phyloP scores from a whole-genome alignment of 352 stramenopile genomes.

The Globisporangium mamillatum region DNA sequence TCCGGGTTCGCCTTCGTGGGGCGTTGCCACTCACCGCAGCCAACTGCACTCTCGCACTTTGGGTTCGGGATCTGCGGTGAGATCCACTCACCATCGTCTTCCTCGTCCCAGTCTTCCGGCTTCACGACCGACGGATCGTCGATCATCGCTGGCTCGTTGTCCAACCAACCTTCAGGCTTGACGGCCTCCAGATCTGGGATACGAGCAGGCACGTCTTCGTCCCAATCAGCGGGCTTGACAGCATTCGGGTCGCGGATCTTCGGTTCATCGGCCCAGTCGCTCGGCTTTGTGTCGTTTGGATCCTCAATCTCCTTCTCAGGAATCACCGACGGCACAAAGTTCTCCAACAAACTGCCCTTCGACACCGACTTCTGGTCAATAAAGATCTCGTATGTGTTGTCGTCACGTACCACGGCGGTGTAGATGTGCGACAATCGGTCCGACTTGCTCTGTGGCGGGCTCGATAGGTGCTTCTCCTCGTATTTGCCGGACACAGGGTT shows the following conservation, averaged over 20 bases:
- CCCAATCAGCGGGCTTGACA: slow-evolving; percentile 91
- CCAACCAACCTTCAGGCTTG: slow-evolving; percentile 91
- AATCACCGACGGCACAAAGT: slow-evolving; percentile 84
- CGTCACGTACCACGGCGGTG: slow-evolving; percentile 88
- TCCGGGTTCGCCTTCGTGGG: slow-evolving; percentile 88
- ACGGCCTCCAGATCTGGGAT: slow-evolving; percentile 83
- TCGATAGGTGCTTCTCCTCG: slow-evolving; percentile 93
- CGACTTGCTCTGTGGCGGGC: slow-evolving; percentile 72
- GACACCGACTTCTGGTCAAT: slow-evolving; percentile 86
- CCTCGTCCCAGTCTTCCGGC: slow-evolving; percentile 94
- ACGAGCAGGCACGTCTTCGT: slow-evolving; percentile 85
- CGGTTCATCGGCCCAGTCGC: slow-evolving; percentile 90
- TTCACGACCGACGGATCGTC: slow-evolving; percentile 75
- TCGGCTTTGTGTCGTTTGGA: slow-evolving; percentile 87
- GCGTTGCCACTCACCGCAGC: slow-evolving; percentile 90
- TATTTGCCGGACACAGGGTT: slow-evolving; percentile 90
- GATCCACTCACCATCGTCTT: slow-evolving; percentile 91
- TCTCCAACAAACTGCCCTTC: slow-evolving; percentile 77
- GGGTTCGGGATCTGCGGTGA: slow-evolving; percentile 88
- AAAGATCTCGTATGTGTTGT: slow-evolving; percentile 91
- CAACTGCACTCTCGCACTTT: slow-evolving; percentile 74
- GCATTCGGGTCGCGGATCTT: slow-evolving; percentile 88
- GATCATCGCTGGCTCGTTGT: slow-evolving; percentile 79
- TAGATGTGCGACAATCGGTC: slow-evolving; percentile 91
- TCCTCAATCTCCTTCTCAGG: slow-evolving; percentile 92